Base-by-base conservation (phyloP, 768 basidiomycete genomes). In the Mycena kentingensis region DNA sequence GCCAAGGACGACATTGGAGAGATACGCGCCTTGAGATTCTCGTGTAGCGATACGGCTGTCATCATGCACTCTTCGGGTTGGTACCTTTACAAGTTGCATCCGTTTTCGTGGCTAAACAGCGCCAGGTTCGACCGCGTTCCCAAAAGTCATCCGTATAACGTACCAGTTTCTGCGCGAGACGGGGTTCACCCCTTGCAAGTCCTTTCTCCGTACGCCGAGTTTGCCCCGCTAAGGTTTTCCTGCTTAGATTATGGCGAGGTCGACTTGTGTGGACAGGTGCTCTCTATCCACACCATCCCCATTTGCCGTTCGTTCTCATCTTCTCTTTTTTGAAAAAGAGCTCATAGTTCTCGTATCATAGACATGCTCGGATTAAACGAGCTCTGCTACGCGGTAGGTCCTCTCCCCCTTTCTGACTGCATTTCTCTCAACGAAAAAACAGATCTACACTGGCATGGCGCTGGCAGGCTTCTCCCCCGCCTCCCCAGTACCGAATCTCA, bases 61-160 rank as follows among this genome's bases (percentile, higher is more conserved):
- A 63, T 65, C 32, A 38, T 65, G 25, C 65, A 65, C 52, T 65
- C 64, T 12, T 64, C 63, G 5, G 63, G n/a, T n/a, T n/a, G n/a
- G 63, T 64, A 28, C 21, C 48, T 15, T 6, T 35, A 10, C 5
- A 19, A 18, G n/a, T 42, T 11, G 22, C 31, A 44, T 41, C 12
- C 27, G 21, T 24, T 18, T 38, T 15, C 26, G 12, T 25, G 4
- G 26, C 41, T 16, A 11, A 6, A 42, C 28, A n/a, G 18, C 7
- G 13, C 10, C 26, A 59, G 58, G 58, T 5, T 59, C 58, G 4
- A 59, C 47, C 8, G 28, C 58, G 12, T 59, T 51, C 37, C 58
- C 58, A 4, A 59, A 59, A 27, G 49, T 43, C 10, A 49, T 59
- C 13, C 28, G 27, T 6, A 8, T 49, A 8, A 39, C 42, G 19